phyloP scores from a whole-genome alignment of 2,329 filamentous ascomycete species.

The Plenodomus biglobosus region DNA sequence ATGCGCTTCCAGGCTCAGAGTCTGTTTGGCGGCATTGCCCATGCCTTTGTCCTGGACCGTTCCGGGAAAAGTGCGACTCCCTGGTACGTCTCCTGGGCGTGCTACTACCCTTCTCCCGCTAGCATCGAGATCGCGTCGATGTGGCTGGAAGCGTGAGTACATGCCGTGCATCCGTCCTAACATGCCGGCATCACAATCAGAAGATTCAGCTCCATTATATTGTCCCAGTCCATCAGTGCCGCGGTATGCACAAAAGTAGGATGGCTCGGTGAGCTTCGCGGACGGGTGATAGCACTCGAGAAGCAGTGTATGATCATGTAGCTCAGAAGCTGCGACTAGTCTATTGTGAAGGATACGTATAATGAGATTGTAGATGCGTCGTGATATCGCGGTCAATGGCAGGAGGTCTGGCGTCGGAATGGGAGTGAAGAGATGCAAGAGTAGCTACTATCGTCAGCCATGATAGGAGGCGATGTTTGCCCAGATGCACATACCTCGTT shows the following conservation, averaged over 20 bases:
- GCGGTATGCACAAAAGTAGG: constrained; percentile 67
- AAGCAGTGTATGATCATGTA: constrained; percentile 66
- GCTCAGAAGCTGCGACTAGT: constrained; percentile 59
- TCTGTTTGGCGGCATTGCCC: constrained; percentile 57
- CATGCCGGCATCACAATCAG: constrained; percentile 30
- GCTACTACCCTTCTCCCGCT: constrained; percentile 40
- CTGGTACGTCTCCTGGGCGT: constrained; percentile 52
- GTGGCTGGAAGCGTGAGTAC: constrained; percentile 72
- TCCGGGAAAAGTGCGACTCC: constrained; percentile 45
- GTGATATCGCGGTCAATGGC: constrained; percentile 60
- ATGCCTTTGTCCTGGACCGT: constrained; percentile 30
- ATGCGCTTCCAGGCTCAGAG: constrained; percentile 65
- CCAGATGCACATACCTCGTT: constrained; percentile 36
- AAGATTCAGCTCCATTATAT: constrained; percentile 42
- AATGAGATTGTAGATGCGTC: constrained; percentile 64
- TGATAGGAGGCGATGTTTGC: neutral
- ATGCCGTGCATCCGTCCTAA: constrained; percentile 57
- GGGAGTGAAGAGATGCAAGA: constrained; percentile 48
- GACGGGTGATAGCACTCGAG: constrained; percentile 78
- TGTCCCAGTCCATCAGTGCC: constrained; percentile 62
- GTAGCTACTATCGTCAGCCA: constrained; percentile 38
- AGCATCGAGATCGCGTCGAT: constrained; percentile 56
- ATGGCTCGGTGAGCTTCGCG: constrained; percentile 67
- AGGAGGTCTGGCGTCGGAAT: constrained; percentile 51
- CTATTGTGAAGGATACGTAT: constrained; percentile 66